Evolutionary conservation across 352 stramenopile species (phyloP).

Genomic region (Globisporangium okanoganense): DNA sequence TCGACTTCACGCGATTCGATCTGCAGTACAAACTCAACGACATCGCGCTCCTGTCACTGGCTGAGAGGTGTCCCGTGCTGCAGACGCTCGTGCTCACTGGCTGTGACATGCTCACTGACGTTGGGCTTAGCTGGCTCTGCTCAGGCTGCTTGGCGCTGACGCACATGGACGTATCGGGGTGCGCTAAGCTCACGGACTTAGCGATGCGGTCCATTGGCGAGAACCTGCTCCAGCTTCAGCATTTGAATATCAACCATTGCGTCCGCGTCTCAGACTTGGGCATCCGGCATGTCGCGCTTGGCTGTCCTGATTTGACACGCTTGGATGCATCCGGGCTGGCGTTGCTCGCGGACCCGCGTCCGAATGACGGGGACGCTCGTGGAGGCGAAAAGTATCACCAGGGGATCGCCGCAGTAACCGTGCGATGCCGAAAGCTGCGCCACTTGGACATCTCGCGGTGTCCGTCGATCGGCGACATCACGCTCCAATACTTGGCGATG

Average conservation of each 20-base stretch:
- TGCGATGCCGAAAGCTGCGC: conserved; percentile 27
- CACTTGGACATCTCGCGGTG: conserved; percentile 58
- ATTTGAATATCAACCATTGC: conserved; percentile 46
- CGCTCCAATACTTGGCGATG: conserved; percentile 22
- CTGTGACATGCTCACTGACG: conserved; percentile 90
- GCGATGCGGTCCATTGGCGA: conserved; percentile 84
- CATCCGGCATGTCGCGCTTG: conserved; percentile 38
- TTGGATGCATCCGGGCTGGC: conserved; percentile 39
- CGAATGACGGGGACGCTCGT: background rate
- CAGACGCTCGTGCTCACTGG: conserved; percentile 64
- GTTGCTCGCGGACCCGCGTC: conserved; percentile 36
- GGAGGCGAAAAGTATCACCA: conserved; percentile 5
- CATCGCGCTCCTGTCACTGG: conserved; percentile 83
- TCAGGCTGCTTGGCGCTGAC: conserved; percentile 74
- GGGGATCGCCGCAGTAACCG: conserved; percentile 34
- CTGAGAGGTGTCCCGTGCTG: conserved; percentile 48
- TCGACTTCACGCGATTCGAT: conserved; percentile 87
- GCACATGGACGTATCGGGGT: conserved; percentile 81
- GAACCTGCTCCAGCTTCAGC: conserved; percentile 49
- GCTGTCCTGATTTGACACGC: conserved; percentile 40
- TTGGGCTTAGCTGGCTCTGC: conserved; percentile 90
- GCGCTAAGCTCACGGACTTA: conserved; percentile 86
- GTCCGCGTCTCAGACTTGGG: conserved; percentile 50
- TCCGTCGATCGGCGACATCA: conserved; percentile 33
- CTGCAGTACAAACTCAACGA: conserved; percentile 92